Evolutionary conservation across 1,139 yeast species (phyloP).

Genomic region (Entelexis paramagnoliae): DNA sequence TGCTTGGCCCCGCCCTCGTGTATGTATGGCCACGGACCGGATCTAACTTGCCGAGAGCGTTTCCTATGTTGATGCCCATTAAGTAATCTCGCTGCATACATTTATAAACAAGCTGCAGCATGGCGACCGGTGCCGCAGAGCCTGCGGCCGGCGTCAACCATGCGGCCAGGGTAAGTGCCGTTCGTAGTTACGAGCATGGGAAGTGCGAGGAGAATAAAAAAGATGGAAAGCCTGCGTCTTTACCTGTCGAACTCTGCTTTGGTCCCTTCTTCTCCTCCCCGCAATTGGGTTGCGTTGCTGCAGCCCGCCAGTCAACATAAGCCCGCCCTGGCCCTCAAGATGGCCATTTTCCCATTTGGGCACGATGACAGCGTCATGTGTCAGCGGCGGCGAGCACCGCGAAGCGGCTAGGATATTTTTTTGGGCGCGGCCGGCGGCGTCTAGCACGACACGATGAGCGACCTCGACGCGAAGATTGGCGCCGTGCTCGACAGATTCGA

Average conservation of each 20-base stretch:
- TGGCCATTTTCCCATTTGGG: slow-evolving; percentile 1
- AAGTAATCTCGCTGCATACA: not conserved
- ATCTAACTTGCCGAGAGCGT: not conserved
- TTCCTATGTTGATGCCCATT: not conserved
- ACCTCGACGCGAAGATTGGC: slow-evolving; percentile 18
- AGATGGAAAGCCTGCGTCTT: too few species aligned
- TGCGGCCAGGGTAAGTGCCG: too few species aligned
- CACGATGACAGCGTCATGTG: not conserved
- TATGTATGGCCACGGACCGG: too few species aligned
- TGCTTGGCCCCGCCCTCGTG: not conserved
- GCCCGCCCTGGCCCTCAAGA: not conserved
- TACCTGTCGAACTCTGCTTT: not conserved
- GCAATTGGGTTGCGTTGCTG: not conserved
- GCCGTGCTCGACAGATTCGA: slow-evolving; percentile 26
- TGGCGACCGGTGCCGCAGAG: too few species aligned
- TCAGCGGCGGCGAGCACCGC: not conserved
- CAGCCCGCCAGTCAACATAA: not conserved
- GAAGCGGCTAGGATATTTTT: not conserved
- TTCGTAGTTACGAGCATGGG: too few species aligned
- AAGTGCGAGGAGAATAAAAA: too few species aligned
- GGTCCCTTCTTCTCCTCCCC: too few species aligned
- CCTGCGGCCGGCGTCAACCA: too few species aligned
- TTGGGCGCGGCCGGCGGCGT: not conserved
- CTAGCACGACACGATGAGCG: not conserved
- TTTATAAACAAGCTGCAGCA: not conserved